Conservation (phyloP, 305 asterid species). For the Euphrasia arctica region DNA sequence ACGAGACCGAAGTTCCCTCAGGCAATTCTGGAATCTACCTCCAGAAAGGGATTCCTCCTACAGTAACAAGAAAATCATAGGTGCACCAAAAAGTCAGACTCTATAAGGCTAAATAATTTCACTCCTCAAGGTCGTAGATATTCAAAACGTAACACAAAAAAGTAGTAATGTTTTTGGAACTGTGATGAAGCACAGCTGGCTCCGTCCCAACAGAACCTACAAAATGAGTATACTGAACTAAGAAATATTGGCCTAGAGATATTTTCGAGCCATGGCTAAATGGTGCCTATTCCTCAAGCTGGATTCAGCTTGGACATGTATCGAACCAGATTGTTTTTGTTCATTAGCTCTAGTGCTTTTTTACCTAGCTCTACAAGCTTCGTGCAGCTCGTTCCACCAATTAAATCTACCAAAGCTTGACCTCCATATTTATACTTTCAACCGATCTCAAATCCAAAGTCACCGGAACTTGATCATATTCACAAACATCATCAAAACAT, state of each 20-base stretch:
- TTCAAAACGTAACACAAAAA: slow-evolving; percentile 13
- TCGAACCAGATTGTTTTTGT: no score
- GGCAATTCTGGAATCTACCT: slow-evolving; percentile 77
- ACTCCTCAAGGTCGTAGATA: no score
- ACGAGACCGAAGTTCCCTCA: slow-evolving; percentile 88
- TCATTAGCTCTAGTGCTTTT: no score
- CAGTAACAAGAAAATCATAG: slow-evolving; percentile 23
- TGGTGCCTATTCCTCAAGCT: neutral
- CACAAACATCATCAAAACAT: neutral
- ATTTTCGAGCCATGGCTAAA: neutral
- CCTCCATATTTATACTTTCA: neutral
- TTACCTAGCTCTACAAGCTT: neutral
- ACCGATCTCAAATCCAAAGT: no score
- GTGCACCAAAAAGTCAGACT: no score
- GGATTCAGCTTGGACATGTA: no score
- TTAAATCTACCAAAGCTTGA: neutral
- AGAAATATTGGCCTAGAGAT: neutral
- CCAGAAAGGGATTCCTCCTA: slow-evolving; percentile 96
- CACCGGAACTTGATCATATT: slow-evolving; percentile 11
- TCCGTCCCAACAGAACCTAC: neutral
- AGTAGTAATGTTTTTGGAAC: neutral
- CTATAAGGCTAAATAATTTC: no score
- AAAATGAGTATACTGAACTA: neutral
- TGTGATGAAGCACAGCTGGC: slow-evolving; percentile 6
- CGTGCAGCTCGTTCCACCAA: no score